phyloP scores from a whole-genome alignment of 306 rosid species.

The Medicago ruthenica region DNA sequence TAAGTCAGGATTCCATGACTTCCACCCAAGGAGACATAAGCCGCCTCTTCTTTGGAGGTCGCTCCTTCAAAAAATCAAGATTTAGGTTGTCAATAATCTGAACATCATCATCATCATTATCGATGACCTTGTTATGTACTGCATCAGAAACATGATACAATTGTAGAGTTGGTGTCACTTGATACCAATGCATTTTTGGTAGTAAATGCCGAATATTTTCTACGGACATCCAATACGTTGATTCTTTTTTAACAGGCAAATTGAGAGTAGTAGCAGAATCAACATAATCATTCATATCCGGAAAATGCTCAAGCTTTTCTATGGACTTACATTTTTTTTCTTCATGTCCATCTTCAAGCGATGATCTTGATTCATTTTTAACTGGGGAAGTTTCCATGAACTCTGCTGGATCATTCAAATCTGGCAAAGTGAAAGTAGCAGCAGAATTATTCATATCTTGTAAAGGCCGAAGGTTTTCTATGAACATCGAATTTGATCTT shows the following conservation, averaged over 20 bases:
- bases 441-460: too few species aligned
- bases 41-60: conserved; percentile 49
- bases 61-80: conserved; percentile 42
- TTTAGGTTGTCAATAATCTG: conserved; percentile 22
- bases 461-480: conserved; percentile 13
- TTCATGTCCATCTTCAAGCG: too few species aligned
- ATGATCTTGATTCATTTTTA: too few species aligned
- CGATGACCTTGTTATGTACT: background rate
- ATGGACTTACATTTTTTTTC: too few species aligned
- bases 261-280: too few species aligned
- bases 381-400: too few species aligned
- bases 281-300: too few species aligned
- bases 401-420: too few species aligned
- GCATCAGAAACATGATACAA: conserved; percentile 20
- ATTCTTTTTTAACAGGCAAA: background rate
- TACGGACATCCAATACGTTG: background rate
- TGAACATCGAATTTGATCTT: background rate
- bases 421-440: too few species aligned
- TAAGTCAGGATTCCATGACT: conserved; percentile 14
- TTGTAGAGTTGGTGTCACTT: background rate
- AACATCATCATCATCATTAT: conserved; percentile 13
- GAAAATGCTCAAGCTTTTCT: too few species aligned
- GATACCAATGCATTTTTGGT: background rate
- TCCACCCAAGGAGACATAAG: background rate
- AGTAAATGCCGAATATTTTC: conserved; percentile 21